These are phyloP conservation scores for Fraxinus nigra DNA, from an alignment of 305 asterid species.

Conservation along the genomic window DNA sequence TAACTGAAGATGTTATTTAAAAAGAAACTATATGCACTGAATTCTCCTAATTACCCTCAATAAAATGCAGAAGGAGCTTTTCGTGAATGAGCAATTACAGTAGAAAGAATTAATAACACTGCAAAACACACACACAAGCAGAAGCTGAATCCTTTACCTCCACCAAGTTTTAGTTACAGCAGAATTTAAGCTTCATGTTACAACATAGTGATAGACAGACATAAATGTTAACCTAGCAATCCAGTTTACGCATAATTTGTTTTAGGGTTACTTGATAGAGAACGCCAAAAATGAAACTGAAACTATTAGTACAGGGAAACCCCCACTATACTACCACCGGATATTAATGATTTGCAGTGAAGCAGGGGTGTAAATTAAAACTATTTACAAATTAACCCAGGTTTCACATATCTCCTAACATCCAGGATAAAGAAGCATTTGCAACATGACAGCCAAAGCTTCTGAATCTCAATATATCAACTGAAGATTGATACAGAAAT, in stretches of 20 bases:
- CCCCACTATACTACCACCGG: background rate
- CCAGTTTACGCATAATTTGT: background rate
- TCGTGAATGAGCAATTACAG: background rate
- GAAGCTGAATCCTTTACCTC: background rate
- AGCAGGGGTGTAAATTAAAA: background rate
- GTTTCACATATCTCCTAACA: background rate
- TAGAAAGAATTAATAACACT: background rate
- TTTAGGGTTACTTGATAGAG: background rate
- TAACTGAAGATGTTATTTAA: background rate
- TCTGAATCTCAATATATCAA: background rate
- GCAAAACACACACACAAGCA: background rate
- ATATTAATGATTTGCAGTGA: background rate
- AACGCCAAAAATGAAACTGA: background rate
- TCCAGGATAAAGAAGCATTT: background rate
- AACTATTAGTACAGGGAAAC: background rate
- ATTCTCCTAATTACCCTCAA: background rate
- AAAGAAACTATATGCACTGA: background rate
- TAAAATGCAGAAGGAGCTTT: background rate
- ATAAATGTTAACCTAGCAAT: background rate
- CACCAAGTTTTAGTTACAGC: background rate
- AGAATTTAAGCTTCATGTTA: background rate
- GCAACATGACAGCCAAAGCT: background rate
- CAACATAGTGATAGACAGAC: background rate
- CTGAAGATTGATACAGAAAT: background rate
- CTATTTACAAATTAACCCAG: background rate